Evolutionary conservation across 495 filamentous ascomycete species (phyloP).

Genomic region (Podospora conica): DNA sequence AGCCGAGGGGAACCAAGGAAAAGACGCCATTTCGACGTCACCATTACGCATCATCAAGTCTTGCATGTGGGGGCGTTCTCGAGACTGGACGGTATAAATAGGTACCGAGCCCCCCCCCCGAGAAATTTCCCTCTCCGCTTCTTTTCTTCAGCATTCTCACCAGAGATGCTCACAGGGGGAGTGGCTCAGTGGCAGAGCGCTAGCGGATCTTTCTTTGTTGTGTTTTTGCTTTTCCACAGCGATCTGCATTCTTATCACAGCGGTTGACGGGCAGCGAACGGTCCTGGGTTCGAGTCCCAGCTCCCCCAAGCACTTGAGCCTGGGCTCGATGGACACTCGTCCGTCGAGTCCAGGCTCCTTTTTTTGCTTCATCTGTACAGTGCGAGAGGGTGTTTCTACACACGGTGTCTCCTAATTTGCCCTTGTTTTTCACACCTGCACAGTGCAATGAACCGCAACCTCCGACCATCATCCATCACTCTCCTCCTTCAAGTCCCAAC

Average conservation of each 20-base stretch:
- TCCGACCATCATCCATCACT: not conserved
- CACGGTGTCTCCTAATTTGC: not conserved
- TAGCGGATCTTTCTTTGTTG: not conserved
- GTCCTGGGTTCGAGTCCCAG: not conserved
- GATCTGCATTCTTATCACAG: not conserved
- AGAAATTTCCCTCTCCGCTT: not conserved
- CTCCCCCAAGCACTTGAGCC: not conserved
- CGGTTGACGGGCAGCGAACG: not conserved
- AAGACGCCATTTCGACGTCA: not conserved
- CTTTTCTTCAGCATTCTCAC: not conserved
- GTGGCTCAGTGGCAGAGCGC: not conserved
- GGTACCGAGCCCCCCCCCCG: not conserved
- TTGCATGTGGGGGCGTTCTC: not conserved
- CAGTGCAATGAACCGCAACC: not conserved
- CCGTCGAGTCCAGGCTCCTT: not conserved
- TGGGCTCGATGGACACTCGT: constrained; percentile 16
- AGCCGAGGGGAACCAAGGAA: not conserved
- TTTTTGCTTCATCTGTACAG: not conserved
- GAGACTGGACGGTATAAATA: not conserved
- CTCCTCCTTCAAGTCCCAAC: not conserved
- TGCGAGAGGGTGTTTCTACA: not conserved
- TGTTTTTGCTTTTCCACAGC: not conserved
- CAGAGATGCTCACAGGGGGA: not conserved
- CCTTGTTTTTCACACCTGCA: not conserved
- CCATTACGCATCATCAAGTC: not conserved